These are phyloP conservation scores for Hymenoscyphus fructigenus DNA, from an alignment of 2,329 filamentous ascomycete genomes.

Conservation along the genomic window DNA sequence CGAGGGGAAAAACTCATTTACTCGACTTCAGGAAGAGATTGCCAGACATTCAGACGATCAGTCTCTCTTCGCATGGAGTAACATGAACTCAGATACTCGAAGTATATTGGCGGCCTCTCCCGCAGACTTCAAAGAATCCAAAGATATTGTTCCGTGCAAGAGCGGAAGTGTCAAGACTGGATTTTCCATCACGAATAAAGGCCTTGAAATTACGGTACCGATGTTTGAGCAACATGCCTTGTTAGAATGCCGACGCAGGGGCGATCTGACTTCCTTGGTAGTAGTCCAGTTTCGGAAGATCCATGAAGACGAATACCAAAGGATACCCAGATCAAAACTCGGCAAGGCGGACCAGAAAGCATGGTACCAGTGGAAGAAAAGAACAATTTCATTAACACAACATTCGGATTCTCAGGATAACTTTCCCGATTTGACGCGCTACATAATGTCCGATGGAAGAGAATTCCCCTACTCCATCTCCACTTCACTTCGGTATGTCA, in stretches of 20 bases:
- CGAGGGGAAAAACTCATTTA: constrained; percentile 37
- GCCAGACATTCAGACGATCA: constrained; percentile 35
- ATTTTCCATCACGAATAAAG: constrained; percentile 3
- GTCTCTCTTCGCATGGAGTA: constrained; percentile 38
- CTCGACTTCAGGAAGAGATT: constrained; percentile 32
- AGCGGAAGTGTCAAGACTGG: not conserved
- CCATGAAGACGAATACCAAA: not conserved
- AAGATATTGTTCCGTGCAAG: not conserved
- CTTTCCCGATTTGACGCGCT: not conserved
- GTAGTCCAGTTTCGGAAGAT: not conserved
- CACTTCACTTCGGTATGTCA: not conserved
- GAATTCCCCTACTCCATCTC: not conserved
- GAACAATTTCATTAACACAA: not conserved
- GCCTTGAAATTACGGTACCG: not conserved
- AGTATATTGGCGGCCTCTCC: constrained; percentile 10
- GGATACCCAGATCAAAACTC: not conserved
- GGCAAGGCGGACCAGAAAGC: not conserved
- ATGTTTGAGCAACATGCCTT: not conserved
- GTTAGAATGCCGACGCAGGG: not conserved
- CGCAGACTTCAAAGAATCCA: not conserved
- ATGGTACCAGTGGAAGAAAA: not conserved
- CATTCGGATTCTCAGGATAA: not conserved
- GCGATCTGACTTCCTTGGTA: not conserved
- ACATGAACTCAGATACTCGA: not conserved
- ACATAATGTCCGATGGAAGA: not conserved